Evolutionary conservation across 2,329 filamentous ascomycete genomes (phyloP).

Genomic region (Ophiostoma populinum): DNA sequence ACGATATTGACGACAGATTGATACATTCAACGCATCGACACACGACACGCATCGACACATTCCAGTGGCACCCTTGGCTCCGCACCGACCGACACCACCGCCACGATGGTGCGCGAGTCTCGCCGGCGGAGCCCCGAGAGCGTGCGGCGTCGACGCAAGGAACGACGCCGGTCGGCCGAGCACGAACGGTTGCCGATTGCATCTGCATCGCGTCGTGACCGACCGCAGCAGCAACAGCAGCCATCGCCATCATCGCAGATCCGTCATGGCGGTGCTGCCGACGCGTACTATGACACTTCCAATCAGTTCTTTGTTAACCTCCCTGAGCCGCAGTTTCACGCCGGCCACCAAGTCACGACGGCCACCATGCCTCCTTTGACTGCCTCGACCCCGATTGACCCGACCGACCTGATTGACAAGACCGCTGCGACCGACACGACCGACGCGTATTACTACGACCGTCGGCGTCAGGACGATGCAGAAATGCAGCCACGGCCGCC

Average conservation of each 20-base stretch:
- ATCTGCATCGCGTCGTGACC: constrained; percentile 7
- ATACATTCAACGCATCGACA: not conserved
- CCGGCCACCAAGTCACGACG: not conserved
- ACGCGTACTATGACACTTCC: constrained; percentile 7
- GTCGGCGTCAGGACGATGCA: constrained; percentile 1
- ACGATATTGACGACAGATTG: not conserved
- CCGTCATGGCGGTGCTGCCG: constrained; percentile 7
- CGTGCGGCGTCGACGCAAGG: constrained; percentile 28
- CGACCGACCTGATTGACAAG: not conserved
- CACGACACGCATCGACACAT: too few relatives aligned
- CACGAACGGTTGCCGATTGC: constrained; percentile 8
- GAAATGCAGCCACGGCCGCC: constrained; percentile 5
- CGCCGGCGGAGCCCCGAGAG: constrained; percentile 39
- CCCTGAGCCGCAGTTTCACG: not conserved
- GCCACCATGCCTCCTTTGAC: not conserved
- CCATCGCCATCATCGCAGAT: not conserved
- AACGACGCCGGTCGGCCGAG: constrained; percentile 24
- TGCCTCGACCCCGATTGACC: not conserved
- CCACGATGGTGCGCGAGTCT: constrained; percentile 33
- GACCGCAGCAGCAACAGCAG: not conserved
- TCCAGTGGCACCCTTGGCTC: too few relatives aligned
- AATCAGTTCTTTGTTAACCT: constrained; percentile 3
- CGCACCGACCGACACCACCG: too few relatives aligned
- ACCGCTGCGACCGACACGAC: not conserved
- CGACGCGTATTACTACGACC: constrained; percentile 5